Evolutionary conservation across 2,329 filamentous ascomycete species (phyloP).

Genomic region (Botrytis byssoidea): DNA sequence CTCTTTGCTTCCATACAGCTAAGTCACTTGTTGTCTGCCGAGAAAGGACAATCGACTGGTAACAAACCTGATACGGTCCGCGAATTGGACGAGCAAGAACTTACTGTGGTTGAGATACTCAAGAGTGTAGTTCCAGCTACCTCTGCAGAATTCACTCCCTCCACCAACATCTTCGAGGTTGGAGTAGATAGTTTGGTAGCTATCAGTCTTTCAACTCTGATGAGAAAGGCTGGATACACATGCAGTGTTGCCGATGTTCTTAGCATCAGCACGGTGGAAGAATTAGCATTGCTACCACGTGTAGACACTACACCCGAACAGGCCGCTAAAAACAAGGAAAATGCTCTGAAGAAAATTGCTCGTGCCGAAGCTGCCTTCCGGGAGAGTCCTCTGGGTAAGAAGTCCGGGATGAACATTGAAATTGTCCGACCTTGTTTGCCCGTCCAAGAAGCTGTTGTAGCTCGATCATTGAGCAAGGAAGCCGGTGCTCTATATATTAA

Average conservation of each 20-base stretch:
- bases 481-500: conserved; percentile 39
- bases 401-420: neutral
- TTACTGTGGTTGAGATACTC: conserved; percentile 13
- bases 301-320: neutral
- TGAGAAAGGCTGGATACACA: neutral
- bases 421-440: conserved; percentile 36
- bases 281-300: conserved; percentile 3
- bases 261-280: conserved; percentile 1
- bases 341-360: neutral
- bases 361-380: neutral
- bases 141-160: neutral
- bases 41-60: neutral
- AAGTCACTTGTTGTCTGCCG: neutral
- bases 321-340: neutral
- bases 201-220: conserved; percentile 1
- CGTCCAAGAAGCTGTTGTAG: conserved; percentile 42
- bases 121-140: neutral
- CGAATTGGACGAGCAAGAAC: neutral
- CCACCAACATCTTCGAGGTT: conserved; percentile 6
- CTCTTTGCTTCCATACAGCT: neutral
- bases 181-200: conserved; percentile 9
- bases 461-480: conserved; percentile 37
- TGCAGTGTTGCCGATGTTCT: conserved; percentile 12
- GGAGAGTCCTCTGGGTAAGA: neutral
- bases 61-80: neutral